A percentile compares a stretch with the other conserved stretches of the same genome.
Evolutionary conservation across 2,329 filamentous ascomycete species (phyloP).

Genomic region (Huntiella abstrusa): DNA sequence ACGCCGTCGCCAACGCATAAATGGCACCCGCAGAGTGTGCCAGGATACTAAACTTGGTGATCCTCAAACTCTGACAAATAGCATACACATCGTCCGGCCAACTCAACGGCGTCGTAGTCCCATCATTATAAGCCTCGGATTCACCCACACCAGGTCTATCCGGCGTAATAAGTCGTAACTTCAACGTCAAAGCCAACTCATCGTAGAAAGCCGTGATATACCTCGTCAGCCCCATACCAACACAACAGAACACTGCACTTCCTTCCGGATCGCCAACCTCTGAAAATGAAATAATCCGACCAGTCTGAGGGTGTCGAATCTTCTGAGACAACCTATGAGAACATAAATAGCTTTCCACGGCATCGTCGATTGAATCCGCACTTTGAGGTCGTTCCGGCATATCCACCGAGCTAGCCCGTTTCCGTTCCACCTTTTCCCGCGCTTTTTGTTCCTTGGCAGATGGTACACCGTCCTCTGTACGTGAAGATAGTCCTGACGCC

Average conservation of each 20-base stretch:
- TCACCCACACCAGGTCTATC: constrained; percentile 88
- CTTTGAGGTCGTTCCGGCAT: constrained; percentile 51
- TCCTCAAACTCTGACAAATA: constrained; percentile 79
- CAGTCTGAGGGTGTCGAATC: constrained; percentile 68
- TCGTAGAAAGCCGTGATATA: constrained; percentile 97
- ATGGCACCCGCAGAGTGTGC: constrained; percentile 97
- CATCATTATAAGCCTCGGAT: constrained; percentile 68
- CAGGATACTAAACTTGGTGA: constrained; percentile 88
- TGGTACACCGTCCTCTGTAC: background rate
- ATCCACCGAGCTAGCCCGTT: constrained; percentile 7
- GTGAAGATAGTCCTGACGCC: constrained; percentile 13
- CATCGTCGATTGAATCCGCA: constrained; percentile 72
- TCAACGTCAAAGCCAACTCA: constrained; percentile 74
- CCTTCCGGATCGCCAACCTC: constrained; percentile 89
- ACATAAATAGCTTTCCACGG: constrained; percentile 67
- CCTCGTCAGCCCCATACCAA: constrained; percentile 91
- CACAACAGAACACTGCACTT: constrained; percentile 85
- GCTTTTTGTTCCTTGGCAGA: background rate
- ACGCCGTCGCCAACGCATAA: constrained; percentile 82
- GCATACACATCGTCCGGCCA: constrained; percentile 90
- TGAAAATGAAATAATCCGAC: constrained; percentile 81
- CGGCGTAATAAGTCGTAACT: constrained; percentile 76
- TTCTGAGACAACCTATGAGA: constrained; percentile 75
- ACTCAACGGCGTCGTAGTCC: constrained; percentile 66
- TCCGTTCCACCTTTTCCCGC: constrained; percentile 18